phyloP scores from a whole-genome alignment of 1,284 basidiomycete species.

The Puccinia coronata region DNA sequence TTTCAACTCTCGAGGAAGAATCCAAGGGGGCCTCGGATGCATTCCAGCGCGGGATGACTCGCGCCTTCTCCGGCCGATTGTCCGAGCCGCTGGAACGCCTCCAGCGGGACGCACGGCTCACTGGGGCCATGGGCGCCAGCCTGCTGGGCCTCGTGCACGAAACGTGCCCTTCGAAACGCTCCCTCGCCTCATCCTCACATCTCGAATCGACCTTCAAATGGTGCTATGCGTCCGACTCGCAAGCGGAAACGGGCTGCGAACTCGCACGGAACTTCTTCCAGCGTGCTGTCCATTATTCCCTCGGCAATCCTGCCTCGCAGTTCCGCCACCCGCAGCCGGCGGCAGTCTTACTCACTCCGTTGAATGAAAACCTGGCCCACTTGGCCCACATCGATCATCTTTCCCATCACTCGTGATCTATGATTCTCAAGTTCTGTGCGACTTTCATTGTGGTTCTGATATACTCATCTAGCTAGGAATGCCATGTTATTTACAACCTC shows the following conservation, averaged over 20 bases:
- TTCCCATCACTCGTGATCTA: constrained; percentile 4
- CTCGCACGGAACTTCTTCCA: constrained; percentile 20
- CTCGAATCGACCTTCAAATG: neutral
- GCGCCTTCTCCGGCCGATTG: constrained; percentile 24
- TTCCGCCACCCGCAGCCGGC: neutral
- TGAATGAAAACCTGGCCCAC: constrained; percentile 18
- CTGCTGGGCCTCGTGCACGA: constrained; percentile 29
- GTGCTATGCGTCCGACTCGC: neutral
- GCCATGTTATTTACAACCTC: no score
- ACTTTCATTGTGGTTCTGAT: no score
- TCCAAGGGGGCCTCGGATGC: neutral
- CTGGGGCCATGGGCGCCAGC: constrained; percentile 27
- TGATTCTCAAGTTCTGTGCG: no score
- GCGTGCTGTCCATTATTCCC: constrained; percentile 24
- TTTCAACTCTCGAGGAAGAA: constrained; percentile 6
- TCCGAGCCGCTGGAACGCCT: constrained; percentile 9
- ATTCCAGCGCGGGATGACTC: neutral
- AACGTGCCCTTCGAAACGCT: neutral
- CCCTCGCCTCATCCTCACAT: neutral
- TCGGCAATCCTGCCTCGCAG: neutral
- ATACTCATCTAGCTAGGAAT: no score
- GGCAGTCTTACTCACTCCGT: neutral
- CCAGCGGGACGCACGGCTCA: constrained; percentile 16
- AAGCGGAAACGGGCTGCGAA: constrained; percentile 4
- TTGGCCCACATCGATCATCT: constrained; percentile 1